A percentile compares a stretch with the other conserved stretches of the same genome.
These are phyloP conservation scores for Epichloe sylvatica DNA, from an alignment of 2,329 filamentous ascomycete genomes.

Conservation along the genomic window DNA sequence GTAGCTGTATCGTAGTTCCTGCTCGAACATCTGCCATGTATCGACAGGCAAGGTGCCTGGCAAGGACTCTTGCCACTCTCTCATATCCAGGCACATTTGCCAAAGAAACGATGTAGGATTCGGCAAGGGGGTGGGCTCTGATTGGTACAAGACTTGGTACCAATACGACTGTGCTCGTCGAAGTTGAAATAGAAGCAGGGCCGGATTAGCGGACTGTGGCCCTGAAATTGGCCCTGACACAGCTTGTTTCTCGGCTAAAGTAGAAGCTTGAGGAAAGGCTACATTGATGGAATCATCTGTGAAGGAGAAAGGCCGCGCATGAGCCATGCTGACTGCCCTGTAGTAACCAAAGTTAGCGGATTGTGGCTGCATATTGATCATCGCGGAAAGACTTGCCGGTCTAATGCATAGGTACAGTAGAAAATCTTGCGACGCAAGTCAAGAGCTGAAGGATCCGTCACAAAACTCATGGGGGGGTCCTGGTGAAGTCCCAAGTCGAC, in stretches of 20 bases:
- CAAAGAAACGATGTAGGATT: slow-evolving; percentile 61
- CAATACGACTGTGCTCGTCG: slow-evolving; percentile 76
- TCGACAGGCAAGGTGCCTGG: slow-evolving; percentile 49
- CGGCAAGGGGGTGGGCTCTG: slow-evolving; percentile 53
- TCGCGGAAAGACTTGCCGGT: slow-evolving; percentile 44
- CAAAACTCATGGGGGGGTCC: slow-evolving; percentile 61
- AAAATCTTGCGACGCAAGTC: slow-evolving; percentile 75
- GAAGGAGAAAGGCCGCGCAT: slow-evolving; percentile 81
- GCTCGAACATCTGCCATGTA: slow-evolving; percentile 65
- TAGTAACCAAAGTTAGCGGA: slow-evolving; percentile 9
- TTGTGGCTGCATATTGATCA: not conserved
- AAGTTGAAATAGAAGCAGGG: slow-evolving; percentile 66
- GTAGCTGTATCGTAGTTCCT: slow-evolving; percentile 82
- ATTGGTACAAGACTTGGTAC: slow-evolving; percentile 81
- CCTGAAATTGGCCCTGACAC: slow-evolving; percentile 28
- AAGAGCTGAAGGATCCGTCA: slow-evolving; percentile 53
- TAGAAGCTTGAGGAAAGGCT: slow-evolving; percentile 48
- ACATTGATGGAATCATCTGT: slow-evolving; percentile 80
- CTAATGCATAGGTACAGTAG: slow-evolving; percentile 79
- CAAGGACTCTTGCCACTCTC: slow-evolving; percentile 67
- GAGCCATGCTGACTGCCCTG: slow-evolving; percentile 76
- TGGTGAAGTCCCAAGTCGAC: slow-evolving; percentile 88
- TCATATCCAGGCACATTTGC: slow-evolving; percentile 63
- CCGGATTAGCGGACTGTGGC: slow-evolving; percentile 48
- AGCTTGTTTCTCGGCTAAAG: slow-evolving; percentile 28